Evolutionary conservation across 1,284 basidiomycete species (phyloP).

Genomic region (Paramarasmius palmivorus): DNA sequence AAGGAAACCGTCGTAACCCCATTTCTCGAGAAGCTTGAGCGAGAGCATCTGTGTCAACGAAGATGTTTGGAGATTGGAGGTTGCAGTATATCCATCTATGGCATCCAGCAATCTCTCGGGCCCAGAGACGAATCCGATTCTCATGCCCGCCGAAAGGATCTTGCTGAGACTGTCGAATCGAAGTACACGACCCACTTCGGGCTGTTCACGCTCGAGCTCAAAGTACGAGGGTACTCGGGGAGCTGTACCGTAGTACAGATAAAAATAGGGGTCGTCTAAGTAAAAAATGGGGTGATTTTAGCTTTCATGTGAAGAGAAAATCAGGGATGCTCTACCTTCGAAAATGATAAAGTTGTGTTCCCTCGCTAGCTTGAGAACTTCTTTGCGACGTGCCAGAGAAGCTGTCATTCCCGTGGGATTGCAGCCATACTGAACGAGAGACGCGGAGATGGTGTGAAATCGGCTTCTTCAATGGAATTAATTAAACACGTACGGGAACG

Average conservation of each 20-base stretch:
- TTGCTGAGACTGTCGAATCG: slow-evolving; percentile 91
- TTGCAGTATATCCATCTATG: slow-evolving; percentile 69
- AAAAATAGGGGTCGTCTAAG: slow-evolving; percentile 80
- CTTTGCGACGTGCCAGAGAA: slow-evolving; percentile 71
- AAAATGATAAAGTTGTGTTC: slow-evolving; percentile 83
- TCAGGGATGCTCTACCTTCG: slow-evolving; percentile 56
- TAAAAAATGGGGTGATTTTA: background rate
- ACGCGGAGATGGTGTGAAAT: background rate
- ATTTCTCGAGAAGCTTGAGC: slow-evolving; percentile 69
- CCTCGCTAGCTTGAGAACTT: slow-evolving; percentile 74
- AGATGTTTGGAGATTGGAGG: slow-evolving; percentile 79
- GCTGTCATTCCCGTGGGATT: slow-evolving; percentile 87
- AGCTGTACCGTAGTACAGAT: slow-evolving; percentile 67
- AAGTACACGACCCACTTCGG: slow-evolving; percentile 74
- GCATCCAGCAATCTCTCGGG: slow-evolving; percentile 73
- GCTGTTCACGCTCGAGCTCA: slow-evolving; percentile 62
- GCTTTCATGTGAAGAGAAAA: background rate
- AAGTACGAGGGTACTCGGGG: slow-evolving; percentile 78
- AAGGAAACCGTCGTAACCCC: slow-evolving; percentile 80
- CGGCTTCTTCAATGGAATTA: background rate
- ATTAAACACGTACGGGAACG: slow-evolving; percentile 56
- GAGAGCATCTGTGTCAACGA: slow-evolving; percentile 80
- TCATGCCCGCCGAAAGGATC: slow-evolving; percentile 80
- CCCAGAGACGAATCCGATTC: slow-evolving; percentile 83
- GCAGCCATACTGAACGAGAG: slow-evolving; percentile 67